Evolutionary conservation across 768 basidiomycete species (phyloP), one percentile per base, ranked within the genome.

Genomic region (Asterophora parasitica): DNA sequence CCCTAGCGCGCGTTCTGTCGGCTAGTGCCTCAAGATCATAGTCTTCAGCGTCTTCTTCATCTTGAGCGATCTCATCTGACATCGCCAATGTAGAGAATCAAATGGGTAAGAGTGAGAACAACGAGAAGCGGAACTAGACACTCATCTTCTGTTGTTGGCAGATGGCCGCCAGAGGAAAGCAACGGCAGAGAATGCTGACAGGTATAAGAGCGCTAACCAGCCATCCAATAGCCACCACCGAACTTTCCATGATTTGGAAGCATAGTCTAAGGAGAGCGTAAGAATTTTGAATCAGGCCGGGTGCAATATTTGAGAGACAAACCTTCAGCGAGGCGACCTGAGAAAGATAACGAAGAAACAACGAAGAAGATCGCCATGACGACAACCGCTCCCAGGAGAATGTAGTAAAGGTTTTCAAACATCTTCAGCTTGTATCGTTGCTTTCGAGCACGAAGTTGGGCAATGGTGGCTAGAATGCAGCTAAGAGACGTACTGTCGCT

Each of bases 201-300:
- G 77, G 64, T 95, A 98, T 19, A 98, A 81, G 38, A 94, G 75
- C 1, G 89, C 83, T 37, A 98, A 77, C 76, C 92, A 98, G 13
- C 94, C 96, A 59, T 99, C 96, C 34, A 99, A 76, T 5, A 99
- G 73, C 87, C 92, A 92, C 96, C 96, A 99, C 40, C 94, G 84
- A 46, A 79, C 75, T 50, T 75, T 78, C 93, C 93, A 97, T 13
- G 90, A 85, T 51, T 84, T 87, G 5, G 92, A 88, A 12, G 92
- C 88, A 61, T 94, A 97, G 63, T 95, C 92, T 93, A 46, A 4
- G 31, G 16, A 45, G 28, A 13, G 40, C 37, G 20, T 32, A 35
- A 37, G 23, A 23, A 10, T 31, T 28, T 5, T 19, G 45, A 13
- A 42, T 44, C 50, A 28, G 2, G 7, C 3, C 49, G 19, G 20